Evolutionary conservation across 176 grass and related monocot species (phyloP), one percentile per base, ranked within the genome.

Genomic region (Zoysia pacifica): DNA sequence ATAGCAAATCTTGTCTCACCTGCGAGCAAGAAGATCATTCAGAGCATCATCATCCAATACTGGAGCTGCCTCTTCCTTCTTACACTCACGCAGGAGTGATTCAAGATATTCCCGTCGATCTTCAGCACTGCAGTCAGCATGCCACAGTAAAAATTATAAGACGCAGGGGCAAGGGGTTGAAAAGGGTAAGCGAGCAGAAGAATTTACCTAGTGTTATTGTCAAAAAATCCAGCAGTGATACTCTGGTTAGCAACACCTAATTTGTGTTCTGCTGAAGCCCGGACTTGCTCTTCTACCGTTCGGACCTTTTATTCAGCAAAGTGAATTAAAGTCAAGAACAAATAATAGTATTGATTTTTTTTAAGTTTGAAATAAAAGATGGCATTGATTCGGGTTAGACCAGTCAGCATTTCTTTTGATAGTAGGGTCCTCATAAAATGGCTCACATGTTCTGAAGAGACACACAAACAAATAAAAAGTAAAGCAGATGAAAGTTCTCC

Each of bases 221-320:
- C 96, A 51, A 99, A 99, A 84, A 99, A 99, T 47, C 96, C 96
- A 68, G 96, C 96, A 68, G 96, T 99, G 76, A 99, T 99, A 90
- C 96, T 99, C 84, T 99, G 96, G 83, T 99, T 99, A 87, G 96
- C 96, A 90, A 99, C 90, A 14, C 93, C 86, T 72, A 99, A 91
- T 81, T 99, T 99, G 86, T 99, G 96, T 74, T 99, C 96, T 46
- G 96, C 96, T 79, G 96, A 94, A 91, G 96, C 96, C 82, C 96
- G 93, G 54, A 99, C 96, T 93, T 99, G 96, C 64, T 99, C 96
- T 89, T 99, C 96, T 66, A 99, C 96, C 73, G 76, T 91, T 28
- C 84, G 79, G 28, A 99, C 90, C 96, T 99, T 97, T 84, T 70
- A 65, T 53, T 69, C 20, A 41, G 54, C 15, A 86, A 86, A 79